Base-by-base conservation (phyloP, 2,329 filamentous ascomycete genomes). In the Botrytis pseudocinerea region DNA sequence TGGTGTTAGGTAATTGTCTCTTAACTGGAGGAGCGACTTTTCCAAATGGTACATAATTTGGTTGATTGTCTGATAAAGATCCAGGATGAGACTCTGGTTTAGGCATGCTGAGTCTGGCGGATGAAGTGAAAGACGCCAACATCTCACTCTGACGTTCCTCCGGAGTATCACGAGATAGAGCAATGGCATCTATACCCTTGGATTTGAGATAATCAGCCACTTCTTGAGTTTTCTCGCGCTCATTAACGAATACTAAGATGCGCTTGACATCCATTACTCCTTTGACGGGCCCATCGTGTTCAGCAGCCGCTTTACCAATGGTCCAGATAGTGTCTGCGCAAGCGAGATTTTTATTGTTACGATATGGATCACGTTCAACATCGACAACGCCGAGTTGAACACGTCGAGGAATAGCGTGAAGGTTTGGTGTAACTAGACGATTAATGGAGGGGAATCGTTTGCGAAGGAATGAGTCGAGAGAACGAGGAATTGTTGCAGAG, bases 281-380 rank as follows among this genome's bases (percentile, higher is more conserved):
- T 70, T 88, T 86, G 42, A 84, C 83, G 40, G 83, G 80, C 7
- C 88, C 87, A 72, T 91, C 89, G 75, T 91, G 85, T 40, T 85
- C 85, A 12, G 86, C 84, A 2, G 88, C 87, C 61, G 95, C 91
- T 81, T 93, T 94, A 74, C 94, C 94, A 74, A 99, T 95, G 48
- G 93, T 91, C 90, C 95, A 98, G 80, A 99, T 95, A 20, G 92
- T 93, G 80, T 99, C 95, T 5, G 96, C 96, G 81, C 95, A 98
- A 18, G 96, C 97, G 8, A 99, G 88, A 78, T 92, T 88, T 82
- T 97, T 96, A 85, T 97, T 98, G 79, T 96, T 94, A 75, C 91
- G 91, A 84, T 98, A 99, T 0, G 95, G 95, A n/a, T 97, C 91
- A 77, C 92, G 93, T 76, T 95, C 91, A 22, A 97, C 92, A 79